Conservation (phyloP, 2,329 filamentous ascomycete genomes). For the Alternaria arborescens region DNA sequence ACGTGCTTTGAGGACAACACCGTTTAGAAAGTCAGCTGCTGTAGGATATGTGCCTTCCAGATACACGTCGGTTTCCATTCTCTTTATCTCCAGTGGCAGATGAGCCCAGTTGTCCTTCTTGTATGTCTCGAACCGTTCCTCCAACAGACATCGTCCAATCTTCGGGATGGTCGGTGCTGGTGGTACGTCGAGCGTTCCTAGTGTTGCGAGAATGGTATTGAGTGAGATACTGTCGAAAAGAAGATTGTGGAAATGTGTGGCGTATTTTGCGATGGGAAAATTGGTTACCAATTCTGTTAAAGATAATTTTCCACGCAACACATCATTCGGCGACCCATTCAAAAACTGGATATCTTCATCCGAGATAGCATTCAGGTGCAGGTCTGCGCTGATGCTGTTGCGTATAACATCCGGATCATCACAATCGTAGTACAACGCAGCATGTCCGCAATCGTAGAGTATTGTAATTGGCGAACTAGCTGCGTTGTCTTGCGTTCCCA, state of each 20-base stretch:
- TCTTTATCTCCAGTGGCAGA: constrained; percentile 1
- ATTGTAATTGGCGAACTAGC: constrained; percentile 9
- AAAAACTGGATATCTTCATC: constrained; percentile 7
- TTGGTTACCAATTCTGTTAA: constrained; percentile 1
- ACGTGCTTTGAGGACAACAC: constrained; percentile 8
- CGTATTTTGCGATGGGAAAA: constrained; percentile 5
- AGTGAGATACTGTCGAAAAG: constrained; percentile 9
- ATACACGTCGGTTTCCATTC: constrained; percentile 4
- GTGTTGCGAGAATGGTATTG: neutral
- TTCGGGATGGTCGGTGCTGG: neutral
- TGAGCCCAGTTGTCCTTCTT: constrained; percentile 1
- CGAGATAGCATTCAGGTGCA: constrained; percentile 18
- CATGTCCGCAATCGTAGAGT: constrained; percentile 17
- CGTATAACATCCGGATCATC: constrained; percentile 12
- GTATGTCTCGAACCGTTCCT: neutral
- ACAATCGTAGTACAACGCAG: constrained; percentile 22
- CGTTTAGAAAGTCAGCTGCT: neutral
- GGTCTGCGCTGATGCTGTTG: constrained; percentile 17
- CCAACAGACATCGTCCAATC: neutral
- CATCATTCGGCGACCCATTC: neutral
- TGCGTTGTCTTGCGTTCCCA: neutral
- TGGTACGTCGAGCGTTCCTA: constrained; percentile 3
- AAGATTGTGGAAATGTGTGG: constrained; percentile 8
- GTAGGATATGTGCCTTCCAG: constrained; percentile 4
- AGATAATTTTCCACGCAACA: neutral